phyloP scores from a whole-genome alignment of 306 rosid species.

The Abrus precatorius region DNA sequence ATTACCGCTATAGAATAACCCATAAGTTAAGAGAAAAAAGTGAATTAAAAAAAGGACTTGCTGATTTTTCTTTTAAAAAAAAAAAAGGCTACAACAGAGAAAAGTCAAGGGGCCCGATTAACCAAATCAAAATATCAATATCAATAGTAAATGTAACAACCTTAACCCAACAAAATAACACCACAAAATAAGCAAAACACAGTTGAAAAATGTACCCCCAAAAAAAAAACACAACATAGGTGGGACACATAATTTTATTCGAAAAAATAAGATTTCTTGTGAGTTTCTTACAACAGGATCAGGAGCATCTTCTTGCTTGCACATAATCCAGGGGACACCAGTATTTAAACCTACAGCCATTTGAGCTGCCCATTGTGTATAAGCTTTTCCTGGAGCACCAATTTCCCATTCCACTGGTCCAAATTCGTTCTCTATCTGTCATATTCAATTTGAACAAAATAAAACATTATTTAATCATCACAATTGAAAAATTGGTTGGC shows the following conservation, averaged over 20 bases:
- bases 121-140: conserved; percentile 10
- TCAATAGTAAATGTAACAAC: not conserved
- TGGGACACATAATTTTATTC: conserved; percentile 43
- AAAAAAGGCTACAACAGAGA: not conserved
- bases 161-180: not conserved
- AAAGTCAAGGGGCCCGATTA: conserved; percentile 15
- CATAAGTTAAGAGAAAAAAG: not conserved
- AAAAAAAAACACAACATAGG: conserved; percentile 47
- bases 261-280: conserved; percentile 19
- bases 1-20: not conserved
- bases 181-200: conserved; percentile 38
- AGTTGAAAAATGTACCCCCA: conserved; percentile 15
- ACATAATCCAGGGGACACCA: conserved; percentile 98
- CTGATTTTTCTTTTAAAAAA: not conserved
- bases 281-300: conserved; percentile 77
- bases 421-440: conserved; percentile 92
- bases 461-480: not conserved
- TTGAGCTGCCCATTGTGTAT: conserved; percentile 86
- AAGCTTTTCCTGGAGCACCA: conserved; percentile 91
- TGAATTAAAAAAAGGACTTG: not conserved
- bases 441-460: conserved; percentile 20
- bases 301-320: conserved; percentile 99
- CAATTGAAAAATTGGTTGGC: not conserved
- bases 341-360: conserved; percentile 91
- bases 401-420: conserved; percentile 95